Conservation (phyloP, 148 eudicot species). For the Silene uniflora region DNA sequence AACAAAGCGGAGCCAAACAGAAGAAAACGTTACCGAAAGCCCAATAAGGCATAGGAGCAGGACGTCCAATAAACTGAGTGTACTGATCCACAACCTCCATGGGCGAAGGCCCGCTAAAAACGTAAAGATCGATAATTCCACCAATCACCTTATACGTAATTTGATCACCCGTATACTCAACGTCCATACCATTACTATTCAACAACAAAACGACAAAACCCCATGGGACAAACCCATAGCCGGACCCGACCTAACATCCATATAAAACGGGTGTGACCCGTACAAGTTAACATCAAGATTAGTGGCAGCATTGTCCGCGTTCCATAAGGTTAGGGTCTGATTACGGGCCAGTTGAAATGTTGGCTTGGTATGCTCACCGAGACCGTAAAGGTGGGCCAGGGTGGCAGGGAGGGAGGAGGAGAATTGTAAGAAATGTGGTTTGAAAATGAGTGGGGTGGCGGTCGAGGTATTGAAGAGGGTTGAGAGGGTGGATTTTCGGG, state of each 20-base stretch:
- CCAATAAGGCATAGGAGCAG: slow-evolving; percentile 94
- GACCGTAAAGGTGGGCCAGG: slow-evolving; percentile 60
- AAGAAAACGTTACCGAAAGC: slow-evolving; percentile 72
- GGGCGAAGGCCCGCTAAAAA: slow-evolving; percentile 65
- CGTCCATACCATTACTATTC: slow-evolving; percentile 91
- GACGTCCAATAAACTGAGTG: slow-evolving; percentile 67
- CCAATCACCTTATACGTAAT: slow-evolving; percentile 80
- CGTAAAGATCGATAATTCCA: slow-evolving; percentile 63
- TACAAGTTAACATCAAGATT: slow-evolving; percentile 54
- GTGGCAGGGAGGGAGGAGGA: slow-evolving; percentile 55
- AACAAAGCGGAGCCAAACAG: no score
- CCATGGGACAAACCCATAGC: slow-evolving; percentile 59
- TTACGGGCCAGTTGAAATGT: slow-evolving; percentile 50
- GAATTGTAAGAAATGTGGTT: slow-evolving; percentile 64
- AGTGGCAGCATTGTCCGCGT: slow-evolving; percentile 46
- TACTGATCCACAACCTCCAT: slow-evolving; percentile 57
- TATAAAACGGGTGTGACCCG: slow-evolving; percentile 80
- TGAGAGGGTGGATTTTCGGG: slow-evolving; percentile 54
- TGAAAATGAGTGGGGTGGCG: slow-evolving; percentile 51
- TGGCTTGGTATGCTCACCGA: slow-evolving; percentile 73
- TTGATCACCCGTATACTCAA: slow-evolving; percentile 60
- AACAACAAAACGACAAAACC: slow-evolving; percentile 58
- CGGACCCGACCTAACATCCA: slow-evolving; percentile 57
- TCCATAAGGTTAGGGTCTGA: slow-evolving; percentile 74
- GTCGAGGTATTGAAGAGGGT: slow-evolving; percentile 55